Evolutionary conservation across 2,329 filamentous ascomycete species (phyloP).

Genomic region (Talaromyces piceae): DNA sequence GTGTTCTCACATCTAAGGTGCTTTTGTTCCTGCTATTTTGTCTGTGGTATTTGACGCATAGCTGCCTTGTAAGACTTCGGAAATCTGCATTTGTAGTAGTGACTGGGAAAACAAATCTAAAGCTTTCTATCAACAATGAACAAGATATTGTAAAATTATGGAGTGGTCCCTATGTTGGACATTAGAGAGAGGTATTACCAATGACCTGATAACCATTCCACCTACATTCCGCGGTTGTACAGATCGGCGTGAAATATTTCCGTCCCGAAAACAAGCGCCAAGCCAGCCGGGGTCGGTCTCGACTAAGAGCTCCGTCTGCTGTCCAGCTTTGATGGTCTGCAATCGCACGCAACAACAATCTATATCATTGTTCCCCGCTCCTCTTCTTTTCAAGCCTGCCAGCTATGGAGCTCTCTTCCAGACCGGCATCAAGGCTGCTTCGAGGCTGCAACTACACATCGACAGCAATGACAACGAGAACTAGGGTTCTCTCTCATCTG

Average conservation of each 20-base stretch:
- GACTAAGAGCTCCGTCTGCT: neutral
- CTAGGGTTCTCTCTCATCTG: slow-evolving; percentile 18
- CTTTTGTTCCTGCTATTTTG: neutral
- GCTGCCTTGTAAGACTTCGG: slow-evolving; percentile 13
- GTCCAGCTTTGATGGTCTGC: neutral
- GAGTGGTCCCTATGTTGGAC: no score
- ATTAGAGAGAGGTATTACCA: no score
- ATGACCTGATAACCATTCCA: no score
- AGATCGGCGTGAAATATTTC: neutral
- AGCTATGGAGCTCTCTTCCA: slow-evolving; percentile 33
- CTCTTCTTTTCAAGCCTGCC: slow-evolving; percentile 2
- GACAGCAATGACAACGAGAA: no score
- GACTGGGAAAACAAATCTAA: neutral
- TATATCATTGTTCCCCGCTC: neutral
- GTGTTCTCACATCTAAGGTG: neutral
- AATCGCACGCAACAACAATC: neutral
- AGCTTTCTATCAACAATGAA: neutral
- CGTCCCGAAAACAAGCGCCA: neutral
- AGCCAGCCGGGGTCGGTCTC: neutral
- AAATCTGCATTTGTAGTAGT: slow-evolving; percentile 11
- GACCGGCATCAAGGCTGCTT: slow-evolving; percentile 28
- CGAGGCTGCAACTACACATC: slow-evolving; percentile 17
- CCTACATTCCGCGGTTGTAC: no score
- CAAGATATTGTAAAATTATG: neutral
- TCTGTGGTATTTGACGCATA: slow-evolving; percentile 3